A percentile compares a stretch with the other conserved stretches of the same genome.
These are phyloP conservation scores for Mycena pura DNA, from an alignment of 768 basidiomycete genomes.

Conservation along the genomic window DNA sequence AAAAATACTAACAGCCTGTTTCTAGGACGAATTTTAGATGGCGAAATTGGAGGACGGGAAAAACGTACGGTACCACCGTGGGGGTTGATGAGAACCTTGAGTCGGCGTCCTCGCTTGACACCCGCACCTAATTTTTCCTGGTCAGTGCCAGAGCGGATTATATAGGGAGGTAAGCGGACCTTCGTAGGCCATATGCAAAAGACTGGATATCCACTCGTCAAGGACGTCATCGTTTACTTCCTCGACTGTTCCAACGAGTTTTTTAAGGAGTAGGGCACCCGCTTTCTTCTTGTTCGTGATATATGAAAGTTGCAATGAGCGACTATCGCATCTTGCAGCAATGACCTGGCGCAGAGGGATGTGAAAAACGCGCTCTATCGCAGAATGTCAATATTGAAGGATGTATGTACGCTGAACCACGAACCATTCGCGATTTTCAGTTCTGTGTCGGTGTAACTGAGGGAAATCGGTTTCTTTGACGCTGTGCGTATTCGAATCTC, in stretches of 20 bases:
- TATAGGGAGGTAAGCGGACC: slow-evolving; percentile 46
- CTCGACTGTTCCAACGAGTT: slow-evolving; percentile 50
- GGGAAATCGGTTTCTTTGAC: slow-evolving; percentile 19
- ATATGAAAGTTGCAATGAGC: slow-evolving; percentile 56
- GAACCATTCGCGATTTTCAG: slow-evolving; percentile 15
- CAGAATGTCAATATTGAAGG: background rate
- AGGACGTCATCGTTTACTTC: slow-evolving; percentile 42
- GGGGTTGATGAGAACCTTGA: slow-evolving; percentile 83
- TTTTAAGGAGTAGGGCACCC: slow-evolving; percentile 44
- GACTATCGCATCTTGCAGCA: slow-evolving; percentile 47
- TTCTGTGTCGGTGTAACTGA: slow-evolving; percentile 26
- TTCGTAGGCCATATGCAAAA: slow-evolving; percentile 67
- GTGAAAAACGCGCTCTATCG: slow-evolving; percentile 23
- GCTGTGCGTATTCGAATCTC: slow-evolving; percentile 18
- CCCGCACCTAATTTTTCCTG: slow-evolving; percentile 43
- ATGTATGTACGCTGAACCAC: background rate
- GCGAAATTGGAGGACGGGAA: background rate
- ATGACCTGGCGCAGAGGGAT: slow-evolving; percentile 61
- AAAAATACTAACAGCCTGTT: slow-evolving; percentile 64
- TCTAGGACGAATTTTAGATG: slow-evolving; percentile 47
- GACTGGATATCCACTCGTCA: slow-evolving; percentile 57
- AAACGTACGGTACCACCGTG: slow-evolving; percentile 73
- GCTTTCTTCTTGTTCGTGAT: slow-evolving; percentile 53
- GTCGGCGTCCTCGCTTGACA: slow-evolving; percentile 56
- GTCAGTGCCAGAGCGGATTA: background rate